Percentiles rank a stretch among this genome's conserved stretches.
Conservation (phyloP, 1,139 yeast species). For the Taphrina betulina region DNA sequence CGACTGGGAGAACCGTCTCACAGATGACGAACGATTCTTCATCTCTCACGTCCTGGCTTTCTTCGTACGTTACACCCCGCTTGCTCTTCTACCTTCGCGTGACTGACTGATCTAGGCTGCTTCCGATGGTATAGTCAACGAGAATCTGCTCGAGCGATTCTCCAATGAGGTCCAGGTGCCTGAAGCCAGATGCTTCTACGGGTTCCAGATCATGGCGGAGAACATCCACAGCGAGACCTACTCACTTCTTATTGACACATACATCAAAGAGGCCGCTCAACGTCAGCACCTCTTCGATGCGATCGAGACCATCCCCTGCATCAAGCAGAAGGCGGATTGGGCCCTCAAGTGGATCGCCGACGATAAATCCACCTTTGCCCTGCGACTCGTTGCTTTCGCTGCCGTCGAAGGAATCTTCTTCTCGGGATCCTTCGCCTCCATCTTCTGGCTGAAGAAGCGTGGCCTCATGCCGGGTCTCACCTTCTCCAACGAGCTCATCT, state of each 20-base stretch:
- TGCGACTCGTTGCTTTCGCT: slow-evolving; percentile 95
- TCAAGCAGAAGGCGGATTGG: slow-evolving; percentile 97
- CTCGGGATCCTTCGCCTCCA: slow-evolving; percentile 95
- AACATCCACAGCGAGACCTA: slow-evolving; percentile 97
- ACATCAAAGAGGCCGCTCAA: slow-evolving; percentile 92
- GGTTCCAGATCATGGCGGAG: slow-evolving; percentile 99
- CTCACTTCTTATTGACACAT: slow-evolving; percentile 88
- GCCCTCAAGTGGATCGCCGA: slow-evolving; percentile 94
- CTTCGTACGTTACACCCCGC: slow-evolving; percentile 47
- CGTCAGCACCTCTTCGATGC: slow-evolving; percentile 87
- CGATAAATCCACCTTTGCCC: slow-evolving; percentile 82
- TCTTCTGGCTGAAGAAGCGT: slow-evolving; percentile 94
- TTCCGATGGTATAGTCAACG: slow-evolving; percentile 96
- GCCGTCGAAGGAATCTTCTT: slow-evolving; percentile 99
- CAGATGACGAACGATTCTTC: slow-evolving; percentile 86
- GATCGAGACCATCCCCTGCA: slow-evolving; percentile 88
- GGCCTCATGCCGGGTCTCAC: slow-evolving; percentile 98
- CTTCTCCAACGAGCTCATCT: slow-evolving; percentile 91
- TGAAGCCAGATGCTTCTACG: slow-evolving; percentile 98
- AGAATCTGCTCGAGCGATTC: slow-evolving; percentile 93
- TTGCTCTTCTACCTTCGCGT: background rate
- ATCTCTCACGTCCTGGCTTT: slow-evolving; percentile 92
- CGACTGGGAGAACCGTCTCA: slow-evolving; percentile 86
- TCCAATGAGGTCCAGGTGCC: slow-evolving; percentile 96
- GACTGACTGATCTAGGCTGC: slow-evolving; percentile 58